phyloP scores from a whole-genome alignment of 441 rosid genomes.

The Aleurites moluccanus region DNA sequence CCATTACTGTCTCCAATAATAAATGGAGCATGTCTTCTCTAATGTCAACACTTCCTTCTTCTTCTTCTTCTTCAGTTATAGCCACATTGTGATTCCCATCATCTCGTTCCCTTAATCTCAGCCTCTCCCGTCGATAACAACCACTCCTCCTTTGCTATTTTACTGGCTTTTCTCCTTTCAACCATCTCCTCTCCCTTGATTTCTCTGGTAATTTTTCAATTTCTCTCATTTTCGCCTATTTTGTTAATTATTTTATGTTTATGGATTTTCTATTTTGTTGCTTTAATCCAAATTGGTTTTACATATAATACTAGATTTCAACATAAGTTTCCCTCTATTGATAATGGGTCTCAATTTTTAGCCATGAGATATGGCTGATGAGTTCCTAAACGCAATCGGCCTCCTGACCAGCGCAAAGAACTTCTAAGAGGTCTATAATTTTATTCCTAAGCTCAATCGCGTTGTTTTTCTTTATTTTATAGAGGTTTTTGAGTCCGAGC shows the following conservation, averaged over 20 bases:
- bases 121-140: constrained; percentile 23
- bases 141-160: constrained; percentile 44
- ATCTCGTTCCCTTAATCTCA: constrained; percentile 30
- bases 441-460: too few species aligned
- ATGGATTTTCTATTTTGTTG: too few species aligned
- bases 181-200: constrained; percentile 54
- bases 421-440: constrained; percentile 85
- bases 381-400: constrained; percentile 81
- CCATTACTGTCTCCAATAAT: constrained; percentile 27
- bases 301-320: too few species aligned
- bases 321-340: too few species aligned
- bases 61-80: constrained; percentile 19
- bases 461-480: too few species aligned
- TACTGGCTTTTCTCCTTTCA: constrained; percentile 51
- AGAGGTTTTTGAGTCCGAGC: too few species aligned
- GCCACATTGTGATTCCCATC: too few species aligned
- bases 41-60: constrained; percentile 57
- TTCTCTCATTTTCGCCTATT: not conserved
- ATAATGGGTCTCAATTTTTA: constrained; percentile 56
- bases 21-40: too few species aligned
- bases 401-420: constrained; percentile 83
- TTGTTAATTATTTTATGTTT: not conserved
- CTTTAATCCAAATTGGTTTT: too few species aligned
- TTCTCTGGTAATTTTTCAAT: constrained; percentile 42
- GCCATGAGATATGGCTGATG: constrained; percentile 84